Conservation (phyloP, 768 basidiomycete species). For the Mrakia frigida region DNA sequence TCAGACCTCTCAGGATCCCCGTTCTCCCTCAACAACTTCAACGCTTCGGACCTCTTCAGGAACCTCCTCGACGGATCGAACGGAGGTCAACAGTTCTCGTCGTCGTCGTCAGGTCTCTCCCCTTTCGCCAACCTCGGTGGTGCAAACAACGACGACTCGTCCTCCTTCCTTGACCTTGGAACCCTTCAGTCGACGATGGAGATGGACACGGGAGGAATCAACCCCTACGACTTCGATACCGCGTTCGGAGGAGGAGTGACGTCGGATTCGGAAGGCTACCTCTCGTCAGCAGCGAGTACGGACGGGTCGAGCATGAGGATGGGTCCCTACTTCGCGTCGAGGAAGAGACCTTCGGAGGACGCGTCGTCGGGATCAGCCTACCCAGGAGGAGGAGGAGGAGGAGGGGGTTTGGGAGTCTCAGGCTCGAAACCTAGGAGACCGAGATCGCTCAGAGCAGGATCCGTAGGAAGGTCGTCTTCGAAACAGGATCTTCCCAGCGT, state of each 20-base stretch:
- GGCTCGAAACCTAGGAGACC: background rate
- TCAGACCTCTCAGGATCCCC: background rate
- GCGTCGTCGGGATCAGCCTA: background rate
- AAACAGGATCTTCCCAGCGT: background rate
- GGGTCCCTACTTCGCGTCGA: slow-evolving; percentile 1
- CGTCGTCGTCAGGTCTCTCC: background rate
- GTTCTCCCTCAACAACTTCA: background rate
- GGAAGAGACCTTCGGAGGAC: slow-evolving; percentile 11
- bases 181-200: slow-evolving; percentile 10
- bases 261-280: slow-evolving; percentile 5
- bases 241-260: background rate
- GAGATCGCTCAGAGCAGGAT: background rate
- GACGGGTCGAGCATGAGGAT: slow-evolving; percentile 16
- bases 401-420: background rate
- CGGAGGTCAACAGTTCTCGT: too few species aligned
- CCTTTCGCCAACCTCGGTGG: background rate
- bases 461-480: background rate
- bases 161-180: background rate
- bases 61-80: background rate
- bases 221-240: background rate
- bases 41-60: slow-evolving; percentile 5
- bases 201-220: background rate
- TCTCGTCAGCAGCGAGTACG: background rate
- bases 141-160: background rate
- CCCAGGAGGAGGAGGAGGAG: background rate